Conservation (phyloP, 73 alveolate genomes). For the Paraurostyla sp. region DNA sequence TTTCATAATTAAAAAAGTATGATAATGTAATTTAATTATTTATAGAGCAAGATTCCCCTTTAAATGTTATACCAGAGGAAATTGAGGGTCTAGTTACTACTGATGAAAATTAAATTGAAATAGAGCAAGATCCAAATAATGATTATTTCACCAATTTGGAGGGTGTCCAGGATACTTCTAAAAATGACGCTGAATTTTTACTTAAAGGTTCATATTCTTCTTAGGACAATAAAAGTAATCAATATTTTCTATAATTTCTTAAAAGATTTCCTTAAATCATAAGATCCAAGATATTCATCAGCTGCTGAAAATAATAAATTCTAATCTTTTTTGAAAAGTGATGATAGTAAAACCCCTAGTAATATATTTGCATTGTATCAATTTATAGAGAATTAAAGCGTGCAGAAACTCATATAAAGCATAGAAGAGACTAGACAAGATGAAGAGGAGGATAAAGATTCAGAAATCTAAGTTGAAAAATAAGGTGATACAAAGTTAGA, state of each 20-base stretch:
- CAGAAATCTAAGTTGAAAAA: too few relatives aligned
- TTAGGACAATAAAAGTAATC: not conserved
- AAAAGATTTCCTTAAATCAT: not conserved
- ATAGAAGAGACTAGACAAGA: not conserved
- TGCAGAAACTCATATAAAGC: too few relatives aligned
- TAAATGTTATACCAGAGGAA: constrained; percentile 36
- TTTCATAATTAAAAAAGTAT: not conserved
- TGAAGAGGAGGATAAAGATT: not conserved
- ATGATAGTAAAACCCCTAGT: not conserved
- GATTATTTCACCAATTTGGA: constrained; percentile 17
- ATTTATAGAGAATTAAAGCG: too few relatives aligned
- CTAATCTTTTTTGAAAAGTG: not conserved
- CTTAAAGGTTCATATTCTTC: not conserved
- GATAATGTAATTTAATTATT: too few relatives aligned
- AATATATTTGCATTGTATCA: too few relatives aligned
- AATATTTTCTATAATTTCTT: not conserved
- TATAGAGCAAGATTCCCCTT: too few relatives aligned
- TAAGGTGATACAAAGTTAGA: too few relatives aligned
- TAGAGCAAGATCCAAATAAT: constrained; percentile 30
- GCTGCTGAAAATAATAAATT: not conserved
- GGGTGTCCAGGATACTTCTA: not conserved
- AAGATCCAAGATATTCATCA: constrained; percentile 12
- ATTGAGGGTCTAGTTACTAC: not conserved
- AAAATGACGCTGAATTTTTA: too few relatives aligned
- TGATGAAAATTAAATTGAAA: not conserved